These are phyloP conservation scores for Phragmites australis DNA, from an alignment of 176 grass and related monocot species.

Conservation along the genomic window DNA sequence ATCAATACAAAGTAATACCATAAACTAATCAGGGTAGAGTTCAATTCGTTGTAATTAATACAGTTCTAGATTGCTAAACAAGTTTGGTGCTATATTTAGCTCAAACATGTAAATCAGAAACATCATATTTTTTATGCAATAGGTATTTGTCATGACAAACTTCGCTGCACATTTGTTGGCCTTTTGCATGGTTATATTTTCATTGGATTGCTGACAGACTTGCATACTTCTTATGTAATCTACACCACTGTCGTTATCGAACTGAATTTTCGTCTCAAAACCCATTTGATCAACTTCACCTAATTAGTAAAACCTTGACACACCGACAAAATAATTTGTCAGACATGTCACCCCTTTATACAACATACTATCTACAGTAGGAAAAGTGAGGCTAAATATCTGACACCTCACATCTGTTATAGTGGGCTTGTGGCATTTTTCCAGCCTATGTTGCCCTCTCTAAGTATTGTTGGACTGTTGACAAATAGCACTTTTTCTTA, in stretches of 20 bases:
- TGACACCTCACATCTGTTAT: background rate
- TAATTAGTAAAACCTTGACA: background rate
- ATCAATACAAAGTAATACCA: background rate
- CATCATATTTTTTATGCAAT: background rate
- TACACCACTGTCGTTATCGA: background rate
- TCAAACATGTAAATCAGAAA: background rate
- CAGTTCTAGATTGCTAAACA: background rate
- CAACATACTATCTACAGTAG: background rate
- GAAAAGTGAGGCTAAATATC: background rate
- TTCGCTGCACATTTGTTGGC: too few relatives aligned
- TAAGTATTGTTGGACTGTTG: background rate
- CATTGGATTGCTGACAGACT: too few relatives aligned
- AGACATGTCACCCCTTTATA: constrained; percentile 3
- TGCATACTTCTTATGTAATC: background rate
- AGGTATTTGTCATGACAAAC: background rate
- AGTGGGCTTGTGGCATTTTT: background rate
- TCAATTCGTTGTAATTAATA: too few relatives aligned
- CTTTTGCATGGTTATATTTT: too few relatives aligned
- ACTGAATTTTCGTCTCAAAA: background rate
- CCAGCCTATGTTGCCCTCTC: background rate
- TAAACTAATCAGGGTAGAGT: background rate
- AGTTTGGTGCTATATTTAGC: background rate
- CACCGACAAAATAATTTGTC: background rate
- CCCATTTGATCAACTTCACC: background rate
- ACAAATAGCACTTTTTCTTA: background rate